phyloP scores from a whole-genome alignment of 257 asterid genomes.

The Solanum rostratum region DNA sequence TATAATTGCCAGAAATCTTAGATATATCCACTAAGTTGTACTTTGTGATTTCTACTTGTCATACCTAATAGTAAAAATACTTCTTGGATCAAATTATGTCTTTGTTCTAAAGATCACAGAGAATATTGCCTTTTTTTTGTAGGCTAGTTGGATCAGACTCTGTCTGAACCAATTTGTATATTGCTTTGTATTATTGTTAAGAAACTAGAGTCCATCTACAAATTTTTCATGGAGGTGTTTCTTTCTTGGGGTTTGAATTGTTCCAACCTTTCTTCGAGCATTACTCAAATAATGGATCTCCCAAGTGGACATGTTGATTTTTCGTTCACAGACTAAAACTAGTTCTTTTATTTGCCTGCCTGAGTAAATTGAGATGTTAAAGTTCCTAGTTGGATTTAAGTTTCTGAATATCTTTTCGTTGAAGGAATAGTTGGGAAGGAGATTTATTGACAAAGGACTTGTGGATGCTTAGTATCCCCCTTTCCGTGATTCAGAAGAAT shows the following conservation, averaged over 20 bases:
- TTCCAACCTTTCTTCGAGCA: neutral
- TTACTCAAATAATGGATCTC: neutral
- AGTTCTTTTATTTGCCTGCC: neutral
- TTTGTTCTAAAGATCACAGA: neutral
- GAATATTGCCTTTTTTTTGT: neutral
- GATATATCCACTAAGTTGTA: neutral
- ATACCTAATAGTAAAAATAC: neutral
- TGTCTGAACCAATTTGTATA: neutral
- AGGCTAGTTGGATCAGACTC: neutral
- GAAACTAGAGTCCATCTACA: neutral
- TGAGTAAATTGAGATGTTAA: neutral
- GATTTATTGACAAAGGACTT: neutral
- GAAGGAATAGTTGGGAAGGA: neutral
- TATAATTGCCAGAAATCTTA: neutral
- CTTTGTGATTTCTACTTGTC: neutral
- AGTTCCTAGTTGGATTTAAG: neutral
- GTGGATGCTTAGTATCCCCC: neutral
- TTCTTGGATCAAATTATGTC: neutral
- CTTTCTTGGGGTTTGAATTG: neutral
- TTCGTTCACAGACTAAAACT: neutral
- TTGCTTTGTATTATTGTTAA: neutral
- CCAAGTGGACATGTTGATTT: neutral
- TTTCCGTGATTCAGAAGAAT: neutral
- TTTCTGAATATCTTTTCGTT: neutral
- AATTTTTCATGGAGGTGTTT: neutral